Conservation (phyloP, 768 basidiomycete genomes). For the Hypholoma fasciculare region DNA sequence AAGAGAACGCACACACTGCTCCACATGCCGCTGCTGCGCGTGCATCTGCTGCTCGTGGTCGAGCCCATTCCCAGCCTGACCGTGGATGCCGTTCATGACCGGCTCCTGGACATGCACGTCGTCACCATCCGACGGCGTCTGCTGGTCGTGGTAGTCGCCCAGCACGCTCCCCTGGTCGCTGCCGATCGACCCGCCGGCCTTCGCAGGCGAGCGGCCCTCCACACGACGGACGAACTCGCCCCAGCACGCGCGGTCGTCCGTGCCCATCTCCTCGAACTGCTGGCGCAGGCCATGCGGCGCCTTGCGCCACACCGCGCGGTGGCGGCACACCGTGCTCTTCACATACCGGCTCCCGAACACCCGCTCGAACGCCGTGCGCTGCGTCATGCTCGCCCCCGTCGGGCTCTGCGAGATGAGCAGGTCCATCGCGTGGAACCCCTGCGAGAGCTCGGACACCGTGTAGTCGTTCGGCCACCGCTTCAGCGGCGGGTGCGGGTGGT, state of each 20-base stretch:
- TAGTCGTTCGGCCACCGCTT: conserved; percentile 82
- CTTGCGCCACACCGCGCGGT: conserved; percentile 66
- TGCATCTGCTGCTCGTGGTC: background rate
- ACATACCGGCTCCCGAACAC: conserved; percentile 73
- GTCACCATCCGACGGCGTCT: conserved; percentile 2
- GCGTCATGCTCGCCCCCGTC: conserved; percentile 47
- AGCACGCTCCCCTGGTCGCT: background rate
- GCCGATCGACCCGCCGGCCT: conserved; percentile 1
- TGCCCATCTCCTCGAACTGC: conserved; percentile 55
- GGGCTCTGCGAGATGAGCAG: conserved; percentile 36
- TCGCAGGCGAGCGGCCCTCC: conserved; percentile 46
- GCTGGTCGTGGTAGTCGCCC: conserved; percentile 5
- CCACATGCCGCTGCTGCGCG: background rate
- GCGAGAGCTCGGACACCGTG: conserved; percentile 63
- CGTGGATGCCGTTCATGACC: conserved; percentile 3
- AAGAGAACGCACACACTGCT: background rate
- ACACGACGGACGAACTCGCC: conserved; percentile 66
- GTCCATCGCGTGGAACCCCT: conserved; percentile 58
- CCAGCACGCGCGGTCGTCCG: conserved; percentile 62
- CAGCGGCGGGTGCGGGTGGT: conserved; percentile 61
- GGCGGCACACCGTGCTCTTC: conserved; percentile 72
- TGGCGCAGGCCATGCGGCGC: conserved; percentile 47
- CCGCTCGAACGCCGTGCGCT: conserved; percentile 67
- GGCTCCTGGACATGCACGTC: conserved; percentile 1
- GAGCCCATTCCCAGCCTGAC: background rate